These are phyloP conservation scores for Diaporthe humulicola DNA, from an alignment of 2,329 filamentous ascomycete genomes.

Conservation along the genomic window DNA sequence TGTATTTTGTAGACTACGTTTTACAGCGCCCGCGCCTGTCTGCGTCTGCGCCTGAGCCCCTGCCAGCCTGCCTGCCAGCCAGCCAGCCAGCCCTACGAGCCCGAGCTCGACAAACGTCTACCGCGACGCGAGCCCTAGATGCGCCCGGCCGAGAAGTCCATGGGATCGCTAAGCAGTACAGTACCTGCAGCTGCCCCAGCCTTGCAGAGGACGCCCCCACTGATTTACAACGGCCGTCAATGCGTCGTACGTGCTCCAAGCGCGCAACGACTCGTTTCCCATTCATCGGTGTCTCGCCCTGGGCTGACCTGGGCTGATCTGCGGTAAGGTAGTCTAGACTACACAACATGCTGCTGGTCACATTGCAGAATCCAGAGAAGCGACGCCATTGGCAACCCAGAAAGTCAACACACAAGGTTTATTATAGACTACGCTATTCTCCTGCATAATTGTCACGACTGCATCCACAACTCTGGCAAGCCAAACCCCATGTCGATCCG, in stretches of 20 bases:
- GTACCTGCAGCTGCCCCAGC: background rate
- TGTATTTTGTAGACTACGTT: background rate
- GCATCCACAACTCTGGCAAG: background rate
- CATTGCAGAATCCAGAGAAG: background rate
- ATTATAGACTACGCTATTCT: conserved; percentile 13
- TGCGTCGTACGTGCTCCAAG: conserved; percentile 12
- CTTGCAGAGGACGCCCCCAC: conserved; percentile 10
- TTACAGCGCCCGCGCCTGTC: conserved; percentile 1
- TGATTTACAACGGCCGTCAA: conserved; percentile 8
- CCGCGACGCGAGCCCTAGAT: conserved; percentile 10
- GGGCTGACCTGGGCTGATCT: background rate
- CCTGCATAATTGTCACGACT: background rate
- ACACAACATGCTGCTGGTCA: background rate
- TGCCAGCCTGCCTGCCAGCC: no score
- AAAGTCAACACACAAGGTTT: conserved; percentile 5
- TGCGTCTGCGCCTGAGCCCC: conserved; percentile 2
- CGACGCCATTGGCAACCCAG: background rate
- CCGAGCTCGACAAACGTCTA: background rate
- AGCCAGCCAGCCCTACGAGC: conserved; percentile 28
- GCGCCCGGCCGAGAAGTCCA: background rate
- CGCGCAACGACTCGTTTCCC: conserved; percentile 21
- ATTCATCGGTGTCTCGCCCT: background rate
- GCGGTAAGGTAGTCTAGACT: background rate
- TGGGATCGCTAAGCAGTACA: background rate
- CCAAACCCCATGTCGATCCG: background rate